Base-by-base conservation (phyloP, 495 filamentous ascomycete species). In the Mytilinidion resinicola region DNA sequence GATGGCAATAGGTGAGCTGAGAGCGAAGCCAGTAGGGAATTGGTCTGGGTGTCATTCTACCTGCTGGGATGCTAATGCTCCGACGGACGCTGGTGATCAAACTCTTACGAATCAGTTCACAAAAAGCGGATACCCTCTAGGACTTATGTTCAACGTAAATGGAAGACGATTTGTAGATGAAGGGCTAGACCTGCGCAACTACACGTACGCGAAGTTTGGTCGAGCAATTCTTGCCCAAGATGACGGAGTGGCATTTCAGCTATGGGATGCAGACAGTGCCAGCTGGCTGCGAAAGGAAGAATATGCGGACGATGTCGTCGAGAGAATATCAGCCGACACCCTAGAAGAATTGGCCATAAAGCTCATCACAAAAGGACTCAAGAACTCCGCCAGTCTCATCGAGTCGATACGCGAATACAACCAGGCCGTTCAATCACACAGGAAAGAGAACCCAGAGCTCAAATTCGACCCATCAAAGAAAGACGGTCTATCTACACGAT, bases 91-190 rank as follows among this genome's bases (percentile, higher is more conserved):
- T 0, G 82, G 84, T 0, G 75, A 85, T 49, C 74, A 78, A 7
- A 71, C 65, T 12, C 56, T 79, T 6, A 80, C 82, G 43, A 87
- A 87, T 53, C 75, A 83, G 67, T 87, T 77, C 64, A 87, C 84
- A 6, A 87, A 85, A 59, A 81, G 77, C 14, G 84, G 84, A 4
- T 87, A 86, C 55, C 84, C 84, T 2, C 70, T 87, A 0, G 84
- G 82, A 0, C 53, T 87, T 4, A 85, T 84, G 79, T 49, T 86
- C 11, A 86, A 87, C 54, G 50, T 66, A 0, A 61, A 78, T 1
- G 84, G 84, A 1, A 65, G 75, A 34, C 68, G 83, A 12, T 86
- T 86, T 61, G 80, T 85, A 1, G 83, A 87, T 61, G 83, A 87
- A 59, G 83, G 83, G 5, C 62, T 75, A 11, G 83, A 86, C 63